Conservation (phyloP, 805 yeast genomes). For the Geotrichum ghanense region DNA sequence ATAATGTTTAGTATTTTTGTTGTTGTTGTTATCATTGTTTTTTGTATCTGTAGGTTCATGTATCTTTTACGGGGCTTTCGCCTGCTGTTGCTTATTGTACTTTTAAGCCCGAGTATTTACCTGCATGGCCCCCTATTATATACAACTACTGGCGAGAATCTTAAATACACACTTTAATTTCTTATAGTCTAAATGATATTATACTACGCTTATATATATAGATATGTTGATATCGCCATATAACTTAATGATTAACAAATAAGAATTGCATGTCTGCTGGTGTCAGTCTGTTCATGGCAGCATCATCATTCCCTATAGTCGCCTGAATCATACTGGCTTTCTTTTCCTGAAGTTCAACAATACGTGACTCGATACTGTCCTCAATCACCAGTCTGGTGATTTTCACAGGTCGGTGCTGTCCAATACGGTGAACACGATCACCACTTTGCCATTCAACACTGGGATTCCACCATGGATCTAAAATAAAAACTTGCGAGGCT, state of each 20-base stretch:
- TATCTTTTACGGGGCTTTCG: no score
- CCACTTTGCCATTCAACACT: conserved; percentile 97
- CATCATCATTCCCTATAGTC: conserved; percentile 84
- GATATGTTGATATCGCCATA: no score
- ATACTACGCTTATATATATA: no score
- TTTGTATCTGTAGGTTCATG: no score
- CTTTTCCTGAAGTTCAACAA: conserved; percentile 91
- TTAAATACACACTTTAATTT: no score
- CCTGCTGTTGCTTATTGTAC: no score
- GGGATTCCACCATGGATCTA: conserved; percentile 99
- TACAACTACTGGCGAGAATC: no score
- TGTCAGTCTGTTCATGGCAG: conserved; percentile 77
- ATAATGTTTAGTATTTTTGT: no score
- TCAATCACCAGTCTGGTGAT: conserved; percentile 90
- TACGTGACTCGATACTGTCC: conserved; percentile 93
- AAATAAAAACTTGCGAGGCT: conserved; percentile 88
- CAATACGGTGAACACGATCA: conserved; percentile 96
- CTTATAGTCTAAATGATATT: no score
- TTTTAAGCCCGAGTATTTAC: no score
- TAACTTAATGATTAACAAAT: conserved; percentile 66
- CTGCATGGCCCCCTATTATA: no score
- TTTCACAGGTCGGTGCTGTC: conserved; percentile 88
- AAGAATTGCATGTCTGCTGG: conserved; percentile 93
- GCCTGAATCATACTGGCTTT: conserved; percentile 98
- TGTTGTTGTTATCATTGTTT: no score